Conservation (phyloP, 768 basidiomycete genomes). For the Hygrophoropsis aurantiaca region DNA sequence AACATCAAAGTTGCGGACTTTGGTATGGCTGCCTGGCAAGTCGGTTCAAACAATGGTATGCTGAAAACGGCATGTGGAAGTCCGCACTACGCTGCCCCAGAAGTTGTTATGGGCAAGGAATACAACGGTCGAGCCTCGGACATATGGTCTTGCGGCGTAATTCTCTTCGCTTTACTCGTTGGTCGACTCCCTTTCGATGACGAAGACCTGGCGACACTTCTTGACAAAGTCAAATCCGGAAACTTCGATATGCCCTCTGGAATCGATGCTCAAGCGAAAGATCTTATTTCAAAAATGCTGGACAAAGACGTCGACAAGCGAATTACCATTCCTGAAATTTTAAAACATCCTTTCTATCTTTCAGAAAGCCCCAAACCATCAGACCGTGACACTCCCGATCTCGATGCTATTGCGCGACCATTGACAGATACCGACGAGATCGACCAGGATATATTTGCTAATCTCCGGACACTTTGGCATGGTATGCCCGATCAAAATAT, state of each 20-base stretch:
- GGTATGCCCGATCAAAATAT: conserved; percentile 75
- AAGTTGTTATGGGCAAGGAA: conserved; percentile 78
- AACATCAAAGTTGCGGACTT: conserved; percentile 97
- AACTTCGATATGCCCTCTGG: conserved; percentile 71
- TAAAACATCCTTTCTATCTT: conserved; percentile 77
- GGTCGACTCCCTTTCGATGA: conserved; percentile 93
- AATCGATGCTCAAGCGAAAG: conserved; percentile 68
- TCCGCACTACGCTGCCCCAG: conserved; percentile 94
- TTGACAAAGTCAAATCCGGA: conserved; percentile 78
- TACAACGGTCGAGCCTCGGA: conserved; percentile 90
- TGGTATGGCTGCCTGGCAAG: conserved; percentile 96
- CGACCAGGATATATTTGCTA: conserved; percentile 87
- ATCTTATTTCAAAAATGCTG: conserved; percentile 82
- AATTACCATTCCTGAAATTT: conserved; percentile 81
- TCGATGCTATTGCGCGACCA: conserved; percentile 70
- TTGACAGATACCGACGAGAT: conserved; percentile 63
- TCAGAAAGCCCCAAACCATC: conserved; percentile 48
- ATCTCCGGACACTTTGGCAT: conserved; percentile 91
- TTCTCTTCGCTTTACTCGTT: conserved; percentile 84
- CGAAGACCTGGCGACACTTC: conserved; percentile 73
- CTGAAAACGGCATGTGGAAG: conserved; percentile 89
- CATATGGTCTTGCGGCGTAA: conserved; percentile 97
- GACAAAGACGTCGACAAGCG: conserved; percentile 69
- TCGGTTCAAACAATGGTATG: conserved; percentile 50
- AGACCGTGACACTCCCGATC: conserved; percentile 48